Evolutionary conservation across 495 filamentous ascomycete genomes (phyloP), one percentile per base, ranked within the genome.

Genomic region (Lasiosphaeriaceae sp.): DNA sequence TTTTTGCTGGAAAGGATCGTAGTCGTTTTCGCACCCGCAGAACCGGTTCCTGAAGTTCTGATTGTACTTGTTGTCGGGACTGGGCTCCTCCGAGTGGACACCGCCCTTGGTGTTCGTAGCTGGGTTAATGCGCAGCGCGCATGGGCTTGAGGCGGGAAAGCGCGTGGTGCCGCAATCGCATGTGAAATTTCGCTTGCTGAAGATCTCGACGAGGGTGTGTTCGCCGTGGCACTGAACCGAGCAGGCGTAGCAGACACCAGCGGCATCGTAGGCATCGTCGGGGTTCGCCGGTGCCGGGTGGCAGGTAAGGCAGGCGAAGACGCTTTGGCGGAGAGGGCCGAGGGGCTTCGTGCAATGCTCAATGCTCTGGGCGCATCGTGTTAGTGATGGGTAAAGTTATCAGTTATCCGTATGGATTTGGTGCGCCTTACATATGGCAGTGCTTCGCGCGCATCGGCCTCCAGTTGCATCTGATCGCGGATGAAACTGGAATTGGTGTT

Each of bases 151-250:
- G 0, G 80, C 65, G 1, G 88, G 84, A 31, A 96, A 71, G 29
- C 92, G 85, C 29, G 87, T 89, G 0, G 92, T 97, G 12, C 95
- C 95, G 66, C 95, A 99, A 68, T 99, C 95, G 73, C 95, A 99
- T 24, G 90, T 90, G 66, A 97, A 96, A 69, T 96, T 86, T 58
- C 95, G 85, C 75, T 96, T 96, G 69, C 81, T 84, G 79, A 99
- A 99, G 17, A 99, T 88, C 73, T 99, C 95, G 24, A 97, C 95
- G 21, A 99, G 80, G 3, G 83, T 88, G 65, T 97, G 95, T 66
- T 97, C 92, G 52, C 94, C 92, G 62, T 99, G 94, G 69, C 94
- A 99, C 61, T 90, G 85, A 35, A 99, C 94, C 17, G 90, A 96
- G 77, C 94, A 99, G 21, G 90, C 88, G 65, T 98, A 98, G 76